phyloP scores from a whole-genome alignment of 129 eudicot genomes.

The Escallonia herrerae region DNA sequence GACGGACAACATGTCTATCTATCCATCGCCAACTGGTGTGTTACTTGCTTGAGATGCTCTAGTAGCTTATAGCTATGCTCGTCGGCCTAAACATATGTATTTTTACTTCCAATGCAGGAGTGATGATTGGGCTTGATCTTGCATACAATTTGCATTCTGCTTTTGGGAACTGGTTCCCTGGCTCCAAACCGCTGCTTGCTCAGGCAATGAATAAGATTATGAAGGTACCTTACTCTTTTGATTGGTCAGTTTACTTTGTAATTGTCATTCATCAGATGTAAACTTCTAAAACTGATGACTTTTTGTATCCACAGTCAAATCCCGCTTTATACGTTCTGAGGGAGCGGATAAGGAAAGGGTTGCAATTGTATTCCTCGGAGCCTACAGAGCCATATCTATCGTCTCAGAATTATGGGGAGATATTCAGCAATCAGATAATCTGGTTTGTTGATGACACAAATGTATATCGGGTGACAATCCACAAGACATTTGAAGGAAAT shows the following conservation, averaged over 20 bases:
- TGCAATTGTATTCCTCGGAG: constrained; percentile 95
- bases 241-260: not conserved
- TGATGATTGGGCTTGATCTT: constrained; percentile 95
- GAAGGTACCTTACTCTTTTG: constrained; percentile 47
- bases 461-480: constrained; percentile 98
- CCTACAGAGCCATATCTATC: constrained; percentile 98
- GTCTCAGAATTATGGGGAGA: constrained; percentile 97
- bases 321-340: constrained; percentile 94
- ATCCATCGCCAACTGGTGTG: constrained; percentile 97
- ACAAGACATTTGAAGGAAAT: constrained; percentile 98
- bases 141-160: constrained; percentile 99
- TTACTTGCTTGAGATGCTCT: not conserved
- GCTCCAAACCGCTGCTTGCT: constrained; percentile 90
- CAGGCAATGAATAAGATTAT: constrained; percentile 99
- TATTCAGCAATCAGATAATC: constrained; percentile 94
- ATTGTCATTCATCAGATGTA: not conserved
- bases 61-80: not conserved
- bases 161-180: constrained; percentile 99
- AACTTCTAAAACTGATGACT: not conserved
- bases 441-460: constrained; percentile 99
- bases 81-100: not conserved
- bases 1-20: constrained; percentile 96
- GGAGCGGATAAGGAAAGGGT: constrained; percentile 90
- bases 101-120: constrained; percentile 42
- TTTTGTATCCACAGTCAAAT: constrained; percentile 61